Conservation (phyloP, 148 eudicot genomes). For the Spergularia marina region DNA sequence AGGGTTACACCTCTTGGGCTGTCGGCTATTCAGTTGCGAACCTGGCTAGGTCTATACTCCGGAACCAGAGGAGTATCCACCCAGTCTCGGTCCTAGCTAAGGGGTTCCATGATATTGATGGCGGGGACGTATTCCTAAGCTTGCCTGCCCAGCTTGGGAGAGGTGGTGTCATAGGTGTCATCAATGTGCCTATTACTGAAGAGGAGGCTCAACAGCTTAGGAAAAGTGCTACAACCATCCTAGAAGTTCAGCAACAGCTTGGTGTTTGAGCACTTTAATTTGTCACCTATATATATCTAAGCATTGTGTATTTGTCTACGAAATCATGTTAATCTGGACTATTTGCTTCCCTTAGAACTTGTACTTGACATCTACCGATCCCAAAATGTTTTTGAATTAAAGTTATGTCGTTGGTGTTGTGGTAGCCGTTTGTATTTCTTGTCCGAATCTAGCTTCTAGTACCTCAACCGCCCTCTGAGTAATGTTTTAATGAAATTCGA, state of each 20-base stretch:
- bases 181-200: conserved; percentile 73
- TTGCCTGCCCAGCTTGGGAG: conserved; percentile 88
- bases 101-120: conserved; percentile 73
- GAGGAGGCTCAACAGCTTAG: conserved; percentile 55
- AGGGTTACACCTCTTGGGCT: conserved; percentile 99
- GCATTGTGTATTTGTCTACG: too few species aligned
- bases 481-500: too few species aligned
- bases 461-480: too few species aligned
- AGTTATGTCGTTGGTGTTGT: too few species aligned
- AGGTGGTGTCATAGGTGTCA: conserved; percentile 69
- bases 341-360: neutral
- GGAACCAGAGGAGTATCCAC: conserved; percentile 82
- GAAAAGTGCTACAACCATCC: conserved; percentile 64
- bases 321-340: neutral
- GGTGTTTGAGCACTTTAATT: conserved; percentile 35
- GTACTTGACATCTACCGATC: too few species aligned
- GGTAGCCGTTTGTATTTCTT: too few species aligned
- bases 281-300: neutral
- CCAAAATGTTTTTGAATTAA: too few species aligned
- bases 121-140: conserved; percentile 73
- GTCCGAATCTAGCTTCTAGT: too few species aligned
- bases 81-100: conserved; percentile 78
- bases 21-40: conserved; percentile 89
- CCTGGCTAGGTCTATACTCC: conserved; percentile 61
- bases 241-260: conserved; percentile 67